Evolutionary conservation across 805 yeast genomes (phyloP).

Genomic region (Hemisphaericaspora nanyangensis): DNA sequence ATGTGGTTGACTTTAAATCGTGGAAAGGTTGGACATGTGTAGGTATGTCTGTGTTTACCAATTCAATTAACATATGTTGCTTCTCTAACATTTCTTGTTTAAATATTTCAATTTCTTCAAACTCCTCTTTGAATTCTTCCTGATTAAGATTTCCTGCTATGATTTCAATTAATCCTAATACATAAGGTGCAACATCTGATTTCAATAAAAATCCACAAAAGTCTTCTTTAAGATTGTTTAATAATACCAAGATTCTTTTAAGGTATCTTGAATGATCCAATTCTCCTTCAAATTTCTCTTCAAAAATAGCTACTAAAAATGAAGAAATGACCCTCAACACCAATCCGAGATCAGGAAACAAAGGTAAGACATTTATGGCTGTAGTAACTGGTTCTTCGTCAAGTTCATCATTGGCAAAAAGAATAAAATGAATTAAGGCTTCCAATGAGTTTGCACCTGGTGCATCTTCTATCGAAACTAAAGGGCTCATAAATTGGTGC

Average conservation of each 20-base stretch:
- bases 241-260: constrained; percentile 49
- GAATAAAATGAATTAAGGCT: constrained; percentile 69
- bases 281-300: constrained; percentile 13
- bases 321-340: constrained; percentile 18
- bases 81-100: constrained; percentile 49
- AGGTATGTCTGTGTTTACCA: constrained; percentile 7
- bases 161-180: constrained; percentile 48
- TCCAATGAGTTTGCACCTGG: constrained; percentile 43
- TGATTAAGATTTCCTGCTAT: constrained; percentile 21
- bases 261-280: constrained; percentile 30
- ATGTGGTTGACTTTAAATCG: constrained; percentile 39
- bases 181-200: constrained; percentile 52
- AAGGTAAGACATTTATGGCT: constrained; percentile 27
- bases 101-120: constrained; percentile 43
- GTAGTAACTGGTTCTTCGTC: constrained; percentile 14
- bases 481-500: constrained; percentile 20
- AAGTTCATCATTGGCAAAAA: constrained; percentile 26
- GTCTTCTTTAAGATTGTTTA: constrained; percentile 52
- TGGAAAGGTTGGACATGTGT: constrained; percentile 17
- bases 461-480: not conserved
- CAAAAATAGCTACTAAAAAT: constrained; percentile 3
- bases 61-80: constrained; percentile 38
- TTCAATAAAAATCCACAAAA: constrained; percentile 72
- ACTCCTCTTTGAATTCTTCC: not conserved
- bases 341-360: constrained; percentile 31